Evolutionary conservation across 176 grass and related monocot genomes (phyloP).

Genomic region (Oryza officinalis): DNA sequence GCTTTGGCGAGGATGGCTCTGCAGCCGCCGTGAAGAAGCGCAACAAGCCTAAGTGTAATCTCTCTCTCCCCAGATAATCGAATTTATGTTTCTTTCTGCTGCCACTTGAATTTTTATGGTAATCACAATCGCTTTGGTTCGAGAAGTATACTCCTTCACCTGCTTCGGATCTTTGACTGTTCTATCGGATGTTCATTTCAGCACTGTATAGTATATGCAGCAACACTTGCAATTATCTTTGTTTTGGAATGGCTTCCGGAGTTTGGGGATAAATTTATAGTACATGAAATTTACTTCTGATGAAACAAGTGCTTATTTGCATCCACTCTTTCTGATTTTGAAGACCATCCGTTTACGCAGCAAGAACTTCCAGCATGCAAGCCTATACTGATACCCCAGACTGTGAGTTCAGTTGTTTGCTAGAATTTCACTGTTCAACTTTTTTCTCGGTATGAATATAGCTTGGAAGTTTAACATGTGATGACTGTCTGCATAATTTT

Average conservation of each 20-base stretch:
- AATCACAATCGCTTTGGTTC: background rate
- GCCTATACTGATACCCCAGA: conserved; percentile 8
- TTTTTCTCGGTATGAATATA: background rate
- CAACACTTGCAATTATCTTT: background rate
- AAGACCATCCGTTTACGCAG: conserved; percentile 54
- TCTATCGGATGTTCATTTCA: background rate
- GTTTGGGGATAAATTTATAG: background rate
- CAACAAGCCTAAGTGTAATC: conserved; percentile 54
- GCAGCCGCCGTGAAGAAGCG: background rate
- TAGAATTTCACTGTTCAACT: background rate
- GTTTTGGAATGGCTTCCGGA: background rate
- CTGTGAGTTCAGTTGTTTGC: conserved; percentile 12
- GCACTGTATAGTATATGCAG: background rate
- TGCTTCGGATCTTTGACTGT: background rate
- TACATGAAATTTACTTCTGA: background rate
- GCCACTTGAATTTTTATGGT: background rate
- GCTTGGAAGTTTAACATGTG: background rate
- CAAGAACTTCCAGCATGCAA: conserved; percentile 51
- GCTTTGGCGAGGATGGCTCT: background rate
- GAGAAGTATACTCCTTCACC: background rate
- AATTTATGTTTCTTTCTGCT: conserved; percentile 21
- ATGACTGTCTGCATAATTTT: conserved; percentile 5
- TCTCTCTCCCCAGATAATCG: conserved; percentile 13
- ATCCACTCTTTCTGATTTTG: conserved; percentile 16
- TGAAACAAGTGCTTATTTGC: conserved; percentile 4